Conservation (phyloP, 1,139 yeast genomes). For the Scheffersomyces lignicola region DNA sequence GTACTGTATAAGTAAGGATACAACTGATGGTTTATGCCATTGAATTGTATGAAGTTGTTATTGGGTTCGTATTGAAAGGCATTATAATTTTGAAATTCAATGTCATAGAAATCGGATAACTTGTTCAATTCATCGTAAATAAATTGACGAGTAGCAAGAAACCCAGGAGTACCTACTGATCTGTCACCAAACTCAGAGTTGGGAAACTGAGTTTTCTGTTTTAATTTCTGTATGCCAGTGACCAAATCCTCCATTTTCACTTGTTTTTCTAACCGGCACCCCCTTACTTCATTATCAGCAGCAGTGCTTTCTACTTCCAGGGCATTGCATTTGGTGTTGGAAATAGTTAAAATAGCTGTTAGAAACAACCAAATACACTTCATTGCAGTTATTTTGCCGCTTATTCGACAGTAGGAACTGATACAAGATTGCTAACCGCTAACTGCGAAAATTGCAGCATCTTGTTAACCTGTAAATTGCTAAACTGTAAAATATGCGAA, state of each 20-base stretch:
- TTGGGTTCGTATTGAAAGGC: not conserved
- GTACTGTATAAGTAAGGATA: not conserved
- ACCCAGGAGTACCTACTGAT: not conserved
- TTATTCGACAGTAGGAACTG: no score
- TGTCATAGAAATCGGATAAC: not conserved
- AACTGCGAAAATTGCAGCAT: no score
- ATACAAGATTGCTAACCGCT: no score
- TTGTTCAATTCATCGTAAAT: not conserved
- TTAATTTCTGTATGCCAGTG: no score
- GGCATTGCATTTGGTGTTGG: no score
- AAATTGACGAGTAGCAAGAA: not conserved
- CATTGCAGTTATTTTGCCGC: no score
- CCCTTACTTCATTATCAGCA: slow-evolving; percentile 3
- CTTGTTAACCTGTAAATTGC: no score
- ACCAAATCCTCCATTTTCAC: slow-evolving; percentile 4
- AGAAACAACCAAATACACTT: no score
- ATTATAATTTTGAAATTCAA: not conserved
- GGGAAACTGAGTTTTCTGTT: no score
- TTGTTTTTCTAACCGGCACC: slow-evolving; percentile 6
- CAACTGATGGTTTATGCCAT: not conserved
- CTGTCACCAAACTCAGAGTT: not conserved
- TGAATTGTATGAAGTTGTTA: not conserved
- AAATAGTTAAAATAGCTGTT: no score
- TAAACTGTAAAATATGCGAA: no score
- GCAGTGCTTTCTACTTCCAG: no score